Conservation (phyloP, 176 grass and related monocot species). For the Calamus simplicifolius region DNA sequence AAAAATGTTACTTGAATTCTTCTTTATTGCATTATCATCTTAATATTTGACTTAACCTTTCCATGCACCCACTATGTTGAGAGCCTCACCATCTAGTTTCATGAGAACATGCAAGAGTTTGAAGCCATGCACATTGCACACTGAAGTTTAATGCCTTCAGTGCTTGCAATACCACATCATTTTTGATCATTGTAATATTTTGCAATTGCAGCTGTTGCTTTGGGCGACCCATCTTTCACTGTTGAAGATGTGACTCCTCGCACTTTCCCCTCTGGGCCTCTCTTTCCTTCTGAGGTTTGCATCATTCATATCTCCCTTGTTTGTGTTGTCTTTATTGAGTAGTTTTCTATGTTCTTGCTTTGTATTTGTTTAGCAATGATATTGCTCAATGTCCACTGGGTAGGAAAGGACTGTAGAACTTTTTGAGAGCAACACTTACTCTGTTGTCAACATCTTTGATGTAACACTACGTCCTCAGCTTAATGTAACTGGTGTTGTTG, state of each 20-base stretch:
- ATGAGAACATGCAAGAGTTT: no score
- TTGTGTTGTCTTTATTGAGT: not conserved
- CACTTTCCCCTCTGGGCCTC: constrained; percentile 54
- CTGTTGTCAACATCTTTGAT: constrained; percentile 95
- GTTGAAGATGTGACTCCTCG: constrained; percentile 66
- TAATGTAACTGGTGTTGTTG: constrained; percentile 85
- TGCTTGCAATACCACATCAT: not conserved
- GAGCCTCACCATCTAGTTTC: no score
- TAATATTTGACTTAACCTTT: no score
- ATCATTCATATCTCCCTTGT: not conserved
- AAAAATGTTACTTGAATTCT: no score
- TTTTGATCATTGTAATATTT: constrained; percentile 4
- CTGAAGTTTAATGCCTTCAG: no score
- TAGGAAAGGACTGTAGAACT: constrained; percentile 72
- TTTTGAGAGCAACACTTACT: constrained; percentile 94
- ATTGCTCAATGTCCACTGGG: not conserved
- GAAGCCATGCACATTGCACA: no score
- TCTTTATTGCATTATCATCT: no score
- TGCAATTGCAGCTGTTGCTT: constrained; percentile 52
- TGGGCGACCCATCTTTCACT: constrained; percentile 58
- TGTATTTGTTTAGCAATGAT: no score
- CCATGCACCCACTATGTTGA: no score
- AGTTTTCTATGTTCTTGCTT: no score
- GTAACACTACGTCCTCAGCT: constrained; percentile 81
- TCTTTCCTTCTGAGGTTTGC: constrained; percentile 77